These are phyloP conservation scores for Nakazawaea laoshanensis DNA, from an alignment of 805 yeast species.

Conservation along the genomic window DNA sequence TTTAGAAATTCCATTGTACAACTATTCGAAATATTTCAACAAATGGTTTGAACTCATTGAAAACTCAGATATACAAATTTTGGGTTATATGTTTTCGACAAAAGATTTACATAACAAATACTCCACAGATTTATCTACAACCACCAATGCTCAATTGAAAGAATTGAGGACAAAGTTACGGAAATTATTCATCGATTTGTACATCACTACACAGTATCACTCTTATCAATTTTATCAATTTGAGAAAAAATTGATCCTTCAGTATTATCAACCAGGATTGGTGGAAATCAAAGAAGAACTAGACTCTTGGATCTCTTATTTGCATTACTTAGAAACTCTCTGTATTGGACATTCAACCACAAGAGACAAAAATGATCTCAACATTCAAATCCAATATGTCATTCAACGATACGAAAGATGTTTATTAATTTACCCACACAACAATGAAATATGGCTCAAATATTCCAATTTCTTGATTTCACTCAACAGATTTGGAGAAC, in stretches of 20 bases:
- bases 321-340: slow-evolving; percentile 35
- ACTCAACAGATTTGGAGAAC: slow-evolving; percentile 26
- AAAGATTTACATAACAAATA: slow-evolving; percentile 14
- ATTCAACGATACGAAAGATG: slow-evolving; percentile 39
- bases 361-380: slow-evolving; percentile 13
- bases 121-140: slow-evolving; percentile 10
- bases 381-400: slow-evolving; percentile 17
- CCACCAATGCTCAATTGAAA: slow-evolving; percentile 15
- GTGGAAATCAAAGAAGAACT: slow-evolving; percentile 37
- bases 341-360: slow-evolving; percentile 9
- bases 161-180: slow-evolving; percentile 29
- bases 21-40: slow-evolving; percentile 39
- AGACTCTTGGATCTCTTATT: slow-evolving; percentile 48
- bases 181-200: slow-evolving; percentile 42
- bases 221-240: slow-evolving; percentile 39
- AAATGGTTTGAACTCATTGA: slow-evolving; percentile 27
- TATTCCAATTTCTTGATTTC: slow-evolving; percentile 38
- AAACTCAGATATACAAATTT: slow-evolving; percentile 18
- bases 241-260: slow-evolving; percentile 34
- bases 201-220: slow-evolving; percentile 46
- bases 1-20: slow-evolving; percentile 49
- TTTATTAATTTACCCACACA: slow-evolving; percentile 33
- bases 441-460: slow-evolving; percentile 41
- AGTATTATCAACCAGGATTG: slow-evolving; percentile 26
- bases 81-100: slow-evolving; percentile 17